Evolutionary conservation across 371 early-diverging fungal species (phyloP).

Genomic region (Umbelopsis sp.): DNA sequence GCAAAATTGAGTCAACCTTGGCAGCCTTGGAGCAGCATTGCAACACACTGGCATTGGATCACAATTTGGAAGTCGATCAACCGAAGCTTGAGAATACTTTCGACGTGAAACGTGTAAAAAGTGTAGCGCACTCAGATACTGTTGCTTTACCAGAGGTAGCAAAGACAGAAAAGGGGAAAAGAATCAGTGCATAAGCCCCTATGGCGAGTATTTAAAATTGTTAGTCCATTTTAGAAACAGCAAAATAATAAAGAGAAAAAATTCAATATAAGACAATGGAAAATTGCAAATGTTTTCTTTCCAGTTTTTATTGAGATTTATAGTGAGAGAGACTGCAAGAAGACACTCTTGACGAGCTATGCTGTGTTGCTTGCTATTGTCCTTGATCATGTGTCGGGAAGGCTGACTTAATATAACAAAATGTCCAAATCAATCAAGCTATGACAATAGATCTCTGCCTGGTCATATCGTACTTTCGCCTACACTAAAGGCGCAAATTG

Average conservation of each 20-base stretch:
- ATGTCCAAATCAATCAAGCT: neutral
- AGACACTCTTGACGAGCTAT: too few relatives aligned
- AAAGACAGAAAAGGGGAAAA: conserved; percentile 3
- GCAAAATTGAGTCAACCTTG: conserved; percentile 12
- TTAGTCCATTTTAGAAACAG: conserved; percentile 14
- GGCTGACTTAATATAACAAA: neutral
- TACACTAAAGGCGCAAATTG: too few relatives aligned
- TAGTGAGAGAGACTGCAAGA: neutral
- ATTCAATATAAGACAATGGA: conserved; percentile 10
- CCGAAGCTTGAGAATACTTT: neutral
- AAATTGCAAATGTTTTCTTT: conserved; percentile 13
- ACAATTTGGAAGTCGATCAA: neutral
- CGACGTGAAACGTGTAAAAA: neutral
- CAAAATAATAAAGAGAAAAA: conserved; percentile 3
- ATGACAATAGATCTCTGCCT: neutral
- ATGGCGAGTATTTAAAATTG: conserved; percentile 9
- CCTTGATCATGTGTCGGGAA: too few relatives aligned
- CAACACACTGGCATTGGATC: conserved; percentile 12
- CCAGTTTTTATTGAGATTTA: conserved; percentile 8
- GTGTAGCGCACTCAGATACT: neutral
- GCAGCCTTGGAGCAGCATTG: conserved; percentile 9
- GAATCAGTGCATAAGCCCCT: neutral
- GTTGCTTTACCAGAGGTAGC: neutral
- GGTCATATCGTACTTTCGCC: too few relatives aligned
- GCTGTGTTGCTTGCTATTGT: too few relatives aligned